Percentiles rank a stretch among this genome's conserved stretches.
Evolutionary conservation across 768 basidiomycete genomes (phyloP).

Genomic region (Candolleomyces aberdarensis): DNA sequence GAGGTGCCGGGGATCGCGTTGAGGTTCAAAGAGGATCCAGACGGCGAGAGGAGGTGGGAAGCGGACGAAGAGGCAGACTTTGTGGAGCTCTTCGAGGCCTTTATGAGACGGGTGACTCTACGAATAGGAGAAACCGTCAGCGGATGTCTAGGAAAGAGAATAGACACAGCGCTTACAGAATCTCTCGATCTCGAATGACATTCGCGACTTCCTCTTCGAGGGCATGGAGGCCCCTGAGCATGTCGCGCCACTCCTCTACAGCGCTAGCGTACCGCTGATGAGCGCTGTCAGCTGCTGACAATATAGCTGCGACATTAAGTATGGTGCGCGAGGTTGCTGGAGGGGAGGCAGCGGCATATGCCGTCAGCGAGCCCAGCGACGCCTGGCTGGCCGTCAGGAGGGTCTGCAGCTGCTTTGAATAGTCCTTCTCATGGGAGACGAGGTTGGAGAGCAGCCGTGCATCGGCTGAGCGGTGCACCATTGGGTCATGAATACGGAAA

Average conservation of each 20-base stretch:
- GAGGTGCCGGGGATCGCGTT: slow-evolving; percentile 25
- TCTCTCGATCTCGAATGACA: slow-evolving; percentile 73
- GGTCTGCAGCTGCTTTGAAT: slow-evolving; percentile 54
- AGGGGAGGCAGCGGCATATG: slow-evolving; percentile 68
- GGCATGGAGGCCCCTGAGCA: slow-evolving; percentile 55
- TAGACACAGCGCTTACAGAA: slow-evolving; percentile 53
- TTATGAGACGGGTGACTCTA: slow-evolving; percentile 78
- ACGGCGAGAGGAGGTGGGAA: slow-evolving; percentile 31
- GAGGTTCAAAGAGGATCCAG: slow-evolving; percentile 40
- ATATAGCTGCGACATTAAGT: slow-evolving; percentile 51
- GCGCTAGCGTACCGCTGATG: slow-evolving; percentile 56
- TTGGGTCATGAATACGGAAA: slow-evolving; percentile 19
- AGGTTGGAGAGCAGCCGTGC: slow-evolving; percentile 69
- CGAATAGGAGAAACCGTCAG: neutral
- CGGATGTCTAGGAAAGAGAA: neutral
- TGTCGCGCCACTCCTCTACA: slow-evolving; percentile 64
- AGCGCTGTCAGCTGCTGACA: slow-evolving; percentile 68
- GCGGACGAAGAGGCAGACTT: slow-evolving; percentile 29
- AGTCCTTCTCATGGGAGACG: slow-evolving; percentile 68
- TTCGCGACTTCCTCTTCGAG: slow-evolving; percentile 73
- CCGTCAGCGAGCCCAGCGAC: slow-evolving; percentile 63
- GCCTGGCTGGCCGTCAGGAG: slow-evolving; percentile 59
- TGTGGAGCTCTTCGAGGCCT: slow-evolving; percentile 58
- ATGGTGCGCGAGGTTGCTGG: slow-evolving; percentile 53
- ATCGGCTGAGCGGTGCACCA: slow-evolving; percentile 75